A percentile compares a stretch with the other conserved stretches of the same genome.
Evolutionary conservation across 2,329 filamentous ascomycete species (phyloP).

Genomic region (Curvularia verruculosa): DNA sequence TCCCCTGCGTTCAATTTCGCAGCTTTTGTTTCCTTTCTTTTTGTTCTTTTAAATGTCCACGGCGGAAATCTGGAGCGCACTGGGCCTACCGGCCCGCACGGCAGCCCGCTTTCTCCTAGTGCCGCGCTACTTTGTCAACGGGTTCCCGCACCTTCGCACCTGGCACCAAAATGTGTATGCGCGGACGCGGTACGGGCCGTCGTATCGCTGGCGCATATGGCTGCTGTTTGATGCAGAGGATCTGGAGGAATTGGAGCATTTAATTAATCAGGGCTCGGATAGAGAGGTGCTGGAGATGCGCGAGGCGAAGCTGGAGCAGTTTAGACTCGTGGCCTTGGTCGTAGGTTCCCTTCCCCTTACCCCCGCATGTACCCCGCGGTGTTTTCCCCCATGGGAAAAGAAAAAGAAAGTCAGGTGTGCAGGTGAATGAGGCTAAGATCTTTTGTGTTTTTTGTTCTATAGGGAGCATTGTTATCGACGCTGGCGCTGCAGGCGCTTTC

Average conservation of each 20-base stretch:
- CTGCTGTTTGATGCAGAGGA: slow-evolving; percentile 28
- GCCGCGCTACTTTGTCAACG: slow-evolving; percentile 12
- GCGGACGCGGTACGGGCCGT: slow-evolving; percentile 18
- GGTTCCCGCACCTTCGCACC: slow-evolving; percentile 7
- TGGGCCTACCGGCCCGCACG: slow-evolving; percentile 12
- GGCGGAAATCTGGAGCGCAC: slow-evolving; percentile 15
- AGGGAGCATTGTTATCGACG: slow-evolving; percentile 27
- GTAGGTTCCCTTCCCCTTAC: slow-evolving; percentile 14
- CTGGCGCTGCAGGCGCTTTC: slow-evolving; percentile 24
- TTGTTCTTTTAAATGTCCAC: neutral
- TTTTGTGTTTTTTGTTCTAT: neutral
- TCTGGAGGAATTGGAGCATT: slow-evolving; percentile 22
- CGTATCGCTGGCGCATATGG: slow-evolving; percentile 23
- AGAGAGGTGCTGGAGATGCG: slow-evolving; percentile 16
- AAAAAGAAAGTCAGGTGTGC: too few species aligned
- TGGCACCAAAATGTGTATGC: slow-evolving; percentile 21
- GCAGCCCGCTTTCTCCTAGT: slow-evolving; percentile 10
- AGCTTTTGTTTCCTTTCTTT: neutral
- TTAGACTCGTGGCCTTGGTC: slow-evolving; percentile 25
- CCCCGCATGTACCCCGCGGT: too few species aligned
- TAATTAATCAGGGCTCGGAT: slow-evolving; percentile 27
- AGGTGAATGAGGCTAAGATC: neutral
- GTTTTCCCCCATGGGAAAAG: neutral
- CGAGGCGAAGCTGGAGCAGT: slow-evolving; percentile 23
- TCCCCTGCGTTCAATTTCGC: neutral